Evolutionary conservation across 1,139 yeast genomes (phyloP), one percentile per base, ranked within the genome.

Genomic region (Scheffersomyces illinoinensis): DNA sequence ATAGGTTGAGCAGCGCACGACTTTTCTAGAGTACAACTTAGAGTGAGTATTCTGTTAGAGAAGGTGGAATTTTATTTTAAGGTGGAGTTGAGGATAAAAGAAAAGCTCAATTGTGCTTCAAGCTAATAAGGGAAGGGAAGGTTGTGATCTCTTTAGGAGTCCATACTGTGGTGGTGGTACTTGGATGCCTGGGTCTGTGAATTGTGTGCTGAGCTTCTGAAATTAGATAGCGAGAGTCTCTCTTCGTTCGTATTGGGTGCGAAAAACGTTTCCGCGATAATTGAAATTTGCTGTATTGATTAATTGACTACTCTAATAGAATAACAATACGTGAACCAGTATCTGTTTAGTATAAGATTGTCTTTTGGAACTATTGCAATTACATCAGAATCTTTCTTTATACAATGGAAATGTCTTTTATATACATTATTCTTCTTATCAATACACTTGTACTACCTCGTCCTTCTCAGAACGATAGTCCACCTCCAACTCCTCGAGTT

Each of bases 401-500:
- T 33, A 33, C 43, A 33, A 10, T 33, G 17, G 17, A 33, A 10
- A 10, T 14, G 12, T 33, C 43, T 26, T 26, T 4, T 33, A 33
- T 33, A 12, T 33, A 33, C 43, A 12, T 33, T 21, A 21, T 21
- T 21, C 21, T 21, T 21, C 2, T 21, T 21, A 21, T 64, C 43
- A 83, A 62, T 81, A 80, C 7, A 81, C 77, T 58, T 81, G 84
- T 6, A 82, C 78, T 53, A 76, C 74, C 17, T 71, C 73, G 55
- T 85, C 67, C 52, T 69, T 66, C 20, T 70, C 71, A 18, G 71
- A 74, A 62, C 88, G 73, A 54, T 75, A 74, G 12, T 59, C 56
- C n/a, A 63, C 66, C 62, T 87, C 88, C 60, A 82, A 67, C 17
- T 62, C 62, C 49, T 73, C 76, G 47, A 83, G 68, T 53, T 76